Conservation (phyloP, 139 green algal genomes). For the Haematococcus lacustris region DNA sequence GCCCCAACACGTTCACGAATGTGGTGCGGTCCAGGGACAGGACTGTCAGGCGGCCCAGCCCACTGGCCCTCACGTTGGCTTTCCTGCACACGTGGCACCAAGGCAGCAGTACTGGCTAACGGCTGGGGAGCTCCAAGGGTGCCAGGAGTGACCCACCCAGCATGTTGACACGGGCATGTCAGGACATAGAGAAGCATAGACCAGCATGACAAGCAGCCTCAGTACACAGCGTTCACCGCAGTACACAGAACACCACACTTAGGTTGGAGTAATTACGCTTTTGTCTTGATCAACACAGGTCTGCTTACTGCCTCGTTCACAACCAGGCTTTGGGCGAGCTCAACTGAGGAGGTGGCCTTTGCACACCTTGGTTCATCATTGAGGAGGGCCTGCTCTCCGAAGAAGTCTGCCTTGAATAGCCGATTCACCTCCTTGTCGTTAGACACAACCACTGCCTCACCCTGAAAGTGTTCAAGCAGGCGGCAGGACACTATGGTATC, state of each 20-base stretch:
- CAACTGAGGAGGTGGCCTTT: no score
- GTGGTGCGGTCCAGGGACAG: slow-evolving; percentile 64
- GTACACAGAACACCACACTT: no score
- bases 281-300: no score
- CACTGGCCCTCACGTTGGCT: slow-evolving; percentile 56
- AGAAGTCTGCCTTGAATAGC: slow-evolving; percentile 86
- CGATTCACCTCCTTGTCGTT: slow-evolving; percentile 72
- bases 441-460: slow-evolving; percentile 40
- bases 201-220: no score
- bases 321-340: no score
- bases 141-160: no score
- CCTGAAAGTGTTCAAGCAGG: slow-evolving; percentile 23
- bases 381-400: slow-evolving; percentile 84
- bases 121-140: no score
- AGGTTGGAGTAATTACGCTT: no score
- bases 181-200: no score
- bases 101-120: neutral
- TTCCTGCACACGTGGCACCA: slow-evolving; percentile 11
- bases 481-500: slow-evolving; percentile 1
- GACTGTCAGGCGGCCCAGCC: slow-evolving; percentile 53
- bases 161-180: no score
- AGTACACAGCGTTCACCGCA: no score
- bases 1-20: slow-evolving; percentile 78
- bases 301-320: neutral
- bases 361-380: slow-evolving; percentile 56